Evolutionary conservation across 1,284 basidiomycete species (phyloP), one percentile per base, ranked within the genome.

Genomic region (Puccinia coronata): DNA sequence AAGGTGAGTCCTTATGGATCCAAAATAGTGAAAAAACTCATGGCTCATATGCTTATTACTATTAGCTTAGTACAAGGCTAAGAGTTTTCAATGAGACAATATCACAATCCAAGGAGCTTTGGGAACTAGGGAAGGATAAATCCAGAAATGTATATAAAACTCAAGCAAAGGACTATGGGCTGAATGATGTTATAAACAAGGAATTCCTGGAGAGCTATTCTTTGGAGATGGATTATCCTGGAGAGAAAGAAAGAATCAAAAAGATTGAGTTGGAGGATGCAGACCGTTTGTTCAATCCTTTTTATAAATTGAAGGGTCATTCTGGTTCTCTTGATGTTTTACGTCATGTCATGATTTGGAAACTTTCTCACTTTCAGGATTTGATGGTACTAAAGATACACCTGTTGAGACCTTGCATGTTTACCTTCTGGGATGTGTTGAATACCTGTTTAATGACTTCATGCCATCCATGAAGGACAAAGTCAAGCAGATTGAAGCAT

Each of bases 371-470:
- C 16, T 6, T 6, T 8, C 16, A 87, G 86, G 82, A 41, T 79
- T 87, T 11, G 84, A 87, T 82, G 84, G 85, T 0, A 84, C 86
- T 87, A 0, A 86, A 87, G 82, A 85, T 87, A 11, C 83, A 1
- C 87, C 87, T 83, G 85, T 87, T 85, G 0, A 43, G 43, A 43
- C 16, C 43, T 43, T 43, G 43, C 43, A 43, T 43, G 43, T 43
- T 16, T 43, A 8, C 43, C 16, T 16, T 16, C 43, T 43, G 16
- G 43, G 43, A 43, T 6, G 6, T 6, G 6, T 43, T 6, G 16
- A 43, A 43, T 43, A 43, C 6, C 16, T 43, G 16, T 8, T 16
- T 43, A 6, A 16, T 16, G n/a, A n/a, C n/a, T n/a, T n/a, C n/a
- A n/a, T n/a, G n/a, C n/a, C n/a, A n/a, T n/a, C n/a, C n/a, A n/a